These are phyloP conservation scores for Pythium phragmitis DNA, from an alignment of 352 stramenopile genomes.

Conservation along the genomic window DNA sequence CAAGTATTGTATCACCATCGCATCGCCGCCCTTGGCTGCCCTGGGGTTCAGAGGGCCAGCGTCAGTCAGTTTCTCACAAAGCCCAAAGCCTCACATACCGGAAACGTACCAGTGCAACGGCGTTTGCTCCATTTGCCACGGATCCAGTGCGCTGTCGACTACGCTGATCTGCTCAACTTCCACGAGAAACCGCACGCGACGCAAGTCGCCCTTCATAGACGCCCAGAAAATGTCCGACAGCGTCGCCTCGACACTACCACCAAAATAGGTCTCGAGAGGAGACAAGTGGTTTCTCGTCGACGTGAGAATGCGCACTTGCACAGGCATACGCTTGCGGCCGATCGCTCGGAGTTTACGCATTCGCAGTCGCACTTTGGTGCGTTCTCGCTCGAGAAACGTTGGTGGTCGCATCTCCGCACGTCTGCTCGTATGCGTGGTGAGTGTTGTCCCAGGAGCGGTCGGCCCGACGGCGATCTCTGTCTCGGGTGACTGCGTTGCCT, in stretches of 20 bases:
- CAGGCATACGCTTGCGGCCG: constrained; percentile 52
- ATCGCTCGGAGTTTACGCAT: constrained; percentile 53
- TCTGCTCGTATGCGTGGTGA: neutral
- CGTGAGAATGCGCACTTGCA: constrained; percentile 69
- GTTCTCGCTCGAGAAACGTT: constrained; percentile 55
- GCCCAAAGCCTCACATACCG: no score
- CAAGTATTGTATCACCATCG: constrained; percentile 54
- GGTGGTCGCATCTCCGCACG: constrained; percentile 1
- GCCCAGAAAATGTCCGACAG: constrained; percentile 74
- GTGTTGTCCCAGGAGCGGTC: neutral
- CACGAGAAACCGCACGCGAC: constrained; percentile 55
- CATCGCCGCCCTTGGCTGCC: constrained; percentile 63
- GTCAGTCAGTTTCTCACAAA: neutral
- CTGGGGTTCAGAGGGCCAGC: constrained; percentile 24
- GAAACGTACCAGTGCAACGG: constrained; percentile 59
- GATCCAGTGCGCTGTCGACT: constrained; percentile 47
- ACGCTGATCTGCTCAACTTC: constrained; percentile 52
- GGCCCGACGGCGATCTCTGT: neutral
- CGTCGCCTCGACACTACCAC: constrained; percentile 44
- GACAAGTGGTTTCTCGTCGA: constrained; percentile 43
- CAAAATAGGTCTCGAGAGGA: constrained; percentile 72
- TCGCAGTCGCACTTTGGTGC: constrained; percentile 53
- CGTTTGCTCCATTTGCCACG: constrained; percentile 76
- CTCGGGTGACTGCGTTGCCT: neutral
- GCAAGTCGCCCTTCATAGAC: constrained; percentile 57